These are phyloP conservation scores for Salix brachista DNA, from an alignment of 345 rosid genomes.

Conservation along the genomic window DNA sequence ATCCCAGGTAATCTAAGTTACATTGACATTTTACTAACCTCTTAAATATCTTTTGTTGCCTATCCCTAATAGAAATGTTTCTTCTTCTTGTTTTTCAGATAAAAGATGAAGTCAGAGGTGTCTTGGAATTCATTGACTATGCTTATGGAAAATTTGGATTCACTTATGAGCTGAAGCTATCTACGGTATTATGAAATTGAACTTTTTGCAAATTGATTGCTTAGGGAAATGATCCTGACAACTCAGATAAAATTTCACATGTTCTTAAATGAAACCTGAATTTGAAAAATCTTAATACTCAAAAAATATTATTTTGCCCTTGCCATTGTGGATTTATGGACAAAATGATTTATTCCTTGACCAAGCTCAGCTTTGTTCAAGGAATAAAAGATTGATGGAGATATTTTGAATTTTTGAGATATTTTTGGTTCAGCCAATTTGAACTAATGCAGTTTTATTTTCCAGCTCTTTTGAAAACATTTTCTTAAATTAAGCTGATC, in stretches of 20 bases:
- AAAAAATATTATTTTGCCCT: not conserved
- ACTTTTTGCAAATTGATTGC: not conserved
- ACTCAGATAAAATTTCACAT: not conserved
- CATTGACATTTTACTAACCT: conserved; percentile 1
- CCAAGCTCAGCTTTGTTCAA: not conserved
- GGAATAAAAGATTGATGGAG: not conserved
- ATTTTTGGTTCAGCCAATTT: not conserved
- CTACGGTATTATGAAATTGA: conserved; percentile 55
- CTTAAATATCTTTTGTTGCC: conserved; percentile 4
- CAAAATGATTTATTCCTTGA: not conserved
- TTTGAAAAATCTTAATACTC: not conserved
- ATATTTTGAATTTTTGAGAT: not conserved
- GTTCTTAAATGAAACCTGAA: not conserved
- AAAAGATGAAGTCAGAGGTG: conserved; percentile 73
- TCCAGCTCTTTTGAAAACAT: not conserved
- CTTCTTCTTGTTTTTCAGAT: conserved; percentile 47
- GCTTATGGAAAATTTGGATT: conserved; percentile 68
- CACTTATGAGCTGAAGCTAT: conserved; percentile 86
- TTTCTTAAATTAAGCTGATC: not conserved
- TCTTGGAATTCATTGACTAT: conserved; percentile 75
- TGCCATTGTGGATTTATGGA: not conserved
- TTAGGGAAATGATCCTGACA: not conserved
- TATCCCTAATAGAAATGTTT: conserved; percentile 5
- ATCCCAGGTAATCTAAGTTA: conserved; percentile 52
- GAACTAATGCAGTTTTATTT: not conserved